Conservation (phyloP, 495 filamentous ascomycete species). For the Lepraria neglecta region DNA sequence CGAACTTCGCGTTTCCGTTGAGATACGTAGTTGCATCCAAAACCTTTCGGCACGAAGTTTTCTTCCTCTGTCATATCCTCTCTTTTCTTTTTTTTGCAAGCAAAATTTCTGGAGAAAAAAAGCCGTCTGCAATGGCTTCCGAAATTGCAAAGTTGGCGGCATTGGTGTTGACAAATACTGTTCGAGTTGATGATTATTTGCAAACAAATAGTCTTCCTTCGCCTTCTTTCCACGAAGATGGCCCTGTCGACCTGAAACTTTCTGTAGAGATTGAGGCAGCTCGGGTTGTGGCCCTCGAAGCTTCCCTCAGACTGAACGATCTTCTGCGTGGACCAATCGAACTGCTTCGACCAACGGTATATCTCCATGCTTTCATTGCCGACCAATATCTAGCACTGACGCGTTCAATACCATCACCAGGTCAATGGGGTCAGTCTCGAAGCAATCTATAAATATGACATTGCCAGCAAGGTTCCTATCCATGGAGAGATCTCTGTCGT, state of each 20-base stretch:
- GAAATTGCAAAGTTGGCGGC: conserved; percentile 5
- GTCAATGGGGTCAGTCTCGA: conserved; percentile 25
- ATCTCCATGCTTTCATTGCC: not conserved
- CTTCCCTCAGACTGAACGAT: not conserved
- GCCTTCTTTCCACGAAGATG: conserved; percentile 1
- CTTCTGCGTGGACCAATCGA: conserved; percentile 3
- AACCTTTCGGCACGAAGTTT: not conserved
- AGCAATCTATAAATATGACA: conserved; percentile 34
- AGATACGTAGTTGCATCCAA: no score
- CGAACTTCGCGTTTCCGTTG: no score
- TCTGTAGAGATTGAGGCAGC: not conserved
- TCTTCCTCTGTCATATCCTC: not conserved
- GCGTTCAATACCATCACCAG: not conserved
- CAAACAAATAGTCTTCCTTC: not conserved
- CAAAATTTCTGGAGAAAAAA: not conserved
- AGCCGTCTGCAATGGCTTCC: not conserved
- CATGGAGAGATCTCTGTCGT: conserved; percentile 38
- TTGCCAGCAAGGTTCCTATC: conserved; percentile 32
- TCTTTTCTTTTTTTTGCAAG: not conserved
- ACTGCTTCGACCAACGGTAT: conserved; percentile 4
- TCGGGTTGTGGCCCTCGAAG: not conserved
- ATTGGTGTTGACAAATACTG: not conserved
- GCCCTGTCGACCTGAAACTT: not conserved
- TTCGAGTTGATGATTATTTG: not conserved
- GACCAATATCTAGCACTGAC: not conserved